Evolutionary conservation across 164 flowering plant genomes (phyloP), one percentile per base, ranked within the genome.

Genomic region (Berberis thunbergii): DNA sequence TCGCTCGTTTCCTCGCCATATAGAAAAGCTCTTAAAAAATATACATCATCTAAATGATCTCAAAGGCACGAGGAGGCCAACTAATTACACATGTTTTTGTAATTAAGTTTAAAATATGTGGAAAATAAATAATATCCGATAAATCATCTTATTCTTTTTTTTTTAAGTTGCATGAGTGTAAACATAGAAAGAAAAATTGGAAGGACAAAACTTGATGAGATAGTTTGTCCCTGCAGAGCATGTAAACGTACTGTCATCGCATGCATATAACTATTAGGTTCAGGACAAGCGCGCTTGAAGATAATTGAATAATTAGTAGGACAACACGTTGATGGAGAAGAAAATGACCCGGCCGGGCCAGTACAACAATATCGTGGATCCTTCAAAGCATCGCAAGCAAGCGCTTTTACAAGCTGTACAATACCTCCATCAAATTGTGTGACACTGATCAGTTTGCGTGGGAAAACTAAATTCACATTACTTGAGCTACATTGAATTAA

Each of bases 191-290:
- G 26, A 26, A 26, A 26, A 26, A 26, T 2, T 48, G 7, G n/a
- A 48, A 48, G 50, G 50, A 48, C 50, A 48, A 48, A 48, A 48
- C 9, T 7, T 48, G 50, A 48, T 48, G 50, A 11, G 9, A 48
- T 48, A 48, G 50, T 54, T 64, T 40, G 63, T 64, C 2, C 69
- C 67, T 54, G 1, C 13, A 5, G 54, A 26, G 58, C 74, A 75
- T 1, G 74, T 75, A 57, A 75, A 71, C 8, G 72, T 70, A 57
- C 72, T 75, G 1, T 75, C 69, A n/a, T 75, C 77, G 54, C 44
- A 74, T 1, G 74, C 72, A 49, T n/a, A n/a, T 74, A 67, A 59
- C 74, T 74, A 54, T 70, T 68, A 44, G 77, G 69, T 9, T 46
- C 45, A 3, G 77, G 77, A 42, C 77, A 75, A 3, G 49, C 59